A percentile compares a stretch with the other conserved stretches of the same genome.
Conservation (phyloP, 805 yeast species). For the Metschnikowia baotianmanensis region DNA sequence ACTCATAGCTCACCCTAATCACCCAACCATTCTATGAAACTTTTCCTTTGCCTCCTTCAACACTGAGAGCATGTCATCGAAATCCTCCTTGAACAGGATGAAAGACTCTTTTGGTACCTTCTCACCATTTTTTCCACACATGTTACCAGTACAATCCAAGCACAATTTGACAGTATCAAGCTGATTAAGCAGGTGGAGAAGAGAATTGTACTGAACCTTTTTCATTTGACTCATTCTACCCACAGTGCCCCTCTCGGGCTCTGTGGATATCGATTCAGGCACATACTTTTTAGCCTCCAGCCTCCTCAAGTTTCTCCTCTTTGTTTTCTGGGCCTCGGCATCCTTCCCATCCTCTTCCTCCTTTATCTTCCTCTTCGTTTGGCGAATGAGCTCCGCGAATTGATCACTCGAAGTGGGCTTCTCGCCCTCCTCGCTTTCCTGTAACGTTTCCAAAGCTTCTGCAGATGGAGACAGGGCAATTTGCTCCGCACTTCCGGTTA, state of each 20-base stretch:
- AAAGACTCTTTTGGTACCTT: conserved; percentile 23
- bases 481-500: conserved; percentile 1
- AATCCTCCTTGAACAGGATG: conserved; percentile 22
- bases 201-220: conserved; percentile 21
- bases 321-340: not conserved
- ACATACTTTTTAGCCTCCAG: conserved; percentile 4
- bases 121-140: conserved; percentile 21
- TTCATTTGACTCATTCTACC: conserved; percentile 20
- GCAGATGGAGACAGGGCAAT: conserved; percentile 13
- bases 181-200: conserved; percentile 26
- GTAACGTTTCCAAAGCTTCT: conserved; percentile 8
- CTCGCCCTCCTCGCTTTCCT: conserved; percentile 5
- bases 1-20: not conserved
- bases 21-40: not conserved
- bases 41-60: conserved; percentile 21
- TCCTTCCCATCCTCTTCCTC: conserved; percentile 4
- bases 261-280: conserved; percentile 1
- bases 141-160: conserved; percentile 28
- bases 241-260: conserved; percentile 1
- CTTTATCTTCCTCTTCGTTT: conserved; percentile 17
- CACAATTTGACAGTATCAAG: conserved; percentile 28
- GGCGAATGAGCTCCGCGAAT: conserved; percentile 14
- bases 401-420: conserved; percentile 12
- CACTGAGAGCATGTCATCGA: conserved; percentile 23
- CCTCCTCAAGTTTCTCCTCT: conserved; percentile 11